Conservation (phyloP, 2,329 filamentous ascomycete species). For the Botryotinia convoluta region DNA sequence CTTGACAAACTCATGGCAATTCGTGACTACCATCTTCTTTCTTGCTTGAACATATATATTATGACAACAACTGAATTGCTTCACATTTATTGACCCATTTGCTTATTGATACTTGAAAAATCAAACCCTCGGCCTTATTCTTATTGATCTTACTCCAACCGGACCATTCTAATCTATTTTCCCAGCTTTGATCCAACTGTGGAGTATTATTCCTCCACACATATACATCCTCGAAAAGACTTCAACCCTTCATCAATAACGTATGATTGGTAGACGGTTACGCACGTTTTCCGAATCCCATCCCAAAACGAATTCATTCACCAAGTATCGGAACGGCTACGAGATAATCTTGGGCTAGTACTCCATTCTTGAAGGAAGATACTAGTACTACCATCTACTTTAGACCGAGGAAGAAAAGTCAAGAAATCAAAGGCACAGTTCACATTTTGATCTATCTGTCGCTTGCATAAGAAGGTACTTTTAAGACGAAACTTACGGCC, state of each 20-base stretch:
- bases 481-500: not conserved
- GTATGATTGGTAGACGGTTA: not conserved
- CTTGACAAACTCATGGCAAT: not conserved
- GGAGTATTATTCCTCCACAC: not conserved
- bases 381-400: not conserved
- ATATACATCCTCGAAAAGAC: not conserved
- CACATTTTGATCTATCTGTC: not conserved
- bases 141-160: not conserved
- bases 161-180: not conserved
- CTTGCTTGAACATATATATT: not conserved
- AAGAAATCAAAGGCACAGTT: not conserved
- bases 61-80: not conserved
- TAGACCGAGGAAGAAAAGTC: not conserved
- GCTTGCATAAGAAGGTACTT: not conserved
- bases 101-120: not conserved
- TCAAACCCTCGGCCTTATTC: not conserved
- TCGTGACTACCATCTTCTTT: not conserved
- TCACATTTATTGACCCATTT: not conserved
- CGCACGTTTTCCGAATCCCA: not conserved
- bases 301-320: not conserved
- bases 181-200: not conserved
- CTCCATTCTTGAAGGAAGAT: slow-evolving; percentile 4
- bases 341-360: not conserved
- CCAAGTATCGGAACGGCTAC: not conserved
- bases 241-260: not conserved